These are phyloP conservation scores for Geosmithia flava DNA, from an alignment of 2,329 filamentous ascomycete species.

Conservation along the genomic window DNA sequence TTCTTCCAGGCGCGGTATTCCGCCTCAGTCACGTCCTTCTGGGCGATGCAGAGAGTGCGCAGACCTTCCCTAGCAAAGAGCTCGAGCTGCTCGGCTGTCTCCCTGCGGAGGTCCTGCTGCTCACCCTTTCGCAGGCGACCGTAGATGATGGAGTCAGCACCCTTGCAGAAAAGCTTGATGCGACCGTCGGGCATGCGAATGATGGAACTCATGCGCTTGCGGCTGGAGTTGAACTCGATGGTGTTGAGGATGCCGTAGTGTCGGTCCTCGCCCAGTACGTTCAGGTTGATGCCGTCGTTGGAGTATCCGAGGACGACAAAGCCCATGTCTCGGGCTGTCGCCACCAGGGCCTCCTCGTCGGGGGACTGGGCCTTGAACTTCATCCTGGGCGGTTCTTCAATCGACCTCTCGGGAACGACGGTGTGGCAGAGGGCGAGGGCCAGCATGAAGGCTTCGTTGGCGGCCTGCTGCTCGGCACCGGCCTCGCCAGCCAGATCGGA, in stretches of 20 bases:
- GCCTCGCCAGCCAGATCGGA: conserved; percentile 69
- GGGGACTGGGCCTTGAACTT: conserved; percentile 96
- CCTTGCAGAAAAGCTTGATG: conserved; percentile 92
- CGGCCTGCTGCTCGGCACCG: conserved; percentile 61
- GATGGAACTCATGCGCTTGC: conserved; percentile 97
- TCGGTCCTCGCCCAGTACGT: conserved; percentile 74
- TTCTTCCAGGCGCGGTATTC: conserved; percentile 79
- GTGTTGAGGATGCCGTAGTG: conserved; percentile 85
- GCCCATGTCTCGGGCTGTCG: conserved; percentile 88
- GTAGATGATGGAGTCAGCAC: conserved; percentile 95
- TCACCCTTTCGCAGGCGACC: conserved; percentile 75
- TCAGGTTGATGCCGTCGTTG: conserved; percentile 68
- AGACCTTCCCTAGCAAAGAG: conserved; percentile 94
- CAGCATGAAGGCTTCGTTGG: conserved; percentile 87
- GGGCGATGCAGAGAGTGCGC: conserved; percentile 86
- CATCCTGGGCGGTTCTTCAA: conserved; percentile 83
- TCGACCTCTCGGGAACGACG: conserved; percentile 80
- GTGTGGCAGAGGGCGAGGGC: conserved; percentile 92
- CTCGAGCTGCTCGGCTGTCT: conserved; percentile 87
- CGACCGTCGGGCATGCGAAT: conserved; percentile 84
- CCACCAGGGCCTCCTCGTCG: conserved; percentile 87
- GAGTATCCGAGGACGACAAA: conserved; percentile 81
- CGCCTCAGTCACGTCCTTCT: conserved; percentile 65
- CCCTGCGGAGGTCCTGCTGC: conserved; percentile 69
- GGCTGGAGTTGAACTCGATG: conserved; percentile 91